Evolutionary conservation across 805 yeast species (phyloP).

Genomic region (Ogataea populi-albae): DNA sequence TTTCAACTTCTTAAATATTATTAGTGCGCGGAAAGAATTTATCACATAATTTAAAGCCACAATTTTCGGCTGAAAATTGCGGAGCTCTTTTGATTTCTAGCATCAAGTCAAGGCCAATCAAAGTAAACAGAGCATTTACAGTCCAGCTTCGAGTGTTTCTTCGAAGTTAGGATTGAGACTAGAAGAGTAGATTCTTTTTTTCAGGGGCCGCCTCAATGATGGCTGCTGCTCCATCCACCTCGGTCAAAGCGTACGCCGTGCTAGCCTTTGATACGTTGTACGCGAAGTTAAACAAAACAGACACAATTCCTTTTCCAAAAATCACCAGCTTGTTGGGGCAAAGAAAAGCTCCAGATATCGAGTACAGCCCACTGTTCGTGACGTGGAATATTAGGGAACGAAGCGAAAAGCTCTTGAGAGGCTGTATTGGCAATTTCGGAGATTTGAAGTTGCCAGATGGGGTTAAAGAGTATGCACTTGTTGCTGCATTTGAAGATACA

Average conservation of each 20-base stretch:
- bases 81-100: too few relatives aligned
- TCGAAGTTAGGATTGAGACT: not conserved
- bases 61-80: too few relatives aligned
- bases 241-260: conserved; percentile 34
- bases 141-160: too few relatives aligned
- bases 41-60: too few relatives aligned
- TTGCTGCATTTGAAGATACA: conserved; percentile 74
- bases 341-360: conserved; percentile 9
- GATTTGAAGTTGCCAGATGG: conserved; percentile 54
- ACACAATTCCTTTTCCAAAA: conserved; percentile 12
- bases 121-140: too few relatives aligned
- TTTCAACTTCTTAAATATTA: too few relatives aligned
- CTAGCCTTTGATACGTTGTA: conserved; percentile 40
- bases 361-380: conserved; percentile 66
- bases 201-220: not conserved
- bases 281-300: conserved; percentile 24
- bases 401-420: conserved; percentile 52
- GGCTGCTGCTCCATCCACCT: too few relatives aligned
- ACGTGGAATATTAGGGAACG: conserved; percentile 65
- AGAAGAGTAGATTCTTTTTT: not conserved
- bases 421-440: conserved; percentile 91
- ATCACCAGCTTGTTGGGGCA: conserved; percentile 13
- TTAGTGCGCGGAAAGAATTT: too few relatives aligned
- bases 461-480: conserved; percentile 56
- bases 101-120: too few relatives aligned